Evolutionary conservation across 2,329 filamentous ascomycete genomes (phyloP).

Genomic region (Kalaharituber pfeilii): DNA sequence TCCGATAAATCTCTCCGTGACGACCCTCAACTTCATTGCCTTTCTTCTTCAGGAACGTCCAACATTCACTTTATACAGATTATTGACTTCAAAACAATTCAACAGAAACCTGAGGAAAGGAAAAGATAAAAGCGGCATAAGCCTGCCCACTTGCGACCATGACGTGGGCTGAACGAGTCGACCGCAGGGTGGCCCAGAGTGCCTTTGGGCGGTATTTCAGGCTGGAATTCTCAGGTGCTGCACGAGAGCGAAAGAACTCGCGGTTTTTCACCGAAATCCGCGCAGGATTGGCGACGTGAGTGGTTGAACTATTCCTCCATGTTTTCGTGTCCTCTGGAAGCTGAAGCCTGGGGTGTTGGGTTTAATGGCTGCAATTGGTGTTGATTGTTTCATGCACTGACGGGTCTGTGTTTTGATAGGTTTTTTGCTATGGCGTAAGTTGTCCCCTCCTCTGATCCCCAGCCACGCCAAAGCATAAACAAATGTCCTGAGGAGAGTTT

Average conservation of each 20-base stretch:
- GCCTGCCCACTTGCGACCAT: conserved; percentile 6
- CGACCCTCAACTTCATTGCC: no score
- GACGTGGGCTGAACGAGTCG: conserved; percentile 32
- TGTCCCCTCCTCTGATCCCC: conserved; percentile 36
- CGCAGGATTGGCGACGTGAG: conserved; percentile 53
- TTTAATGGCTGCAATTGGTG: not conserved
- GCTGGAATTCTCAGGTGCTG: conserved; percentile 65
- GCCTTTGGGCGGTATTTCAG: conserved; percentile 56
- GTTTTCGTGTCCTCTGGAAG: no score
- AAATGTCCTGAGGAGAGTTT: no score
- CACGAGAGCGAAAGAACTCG: conserved; percentile 53
- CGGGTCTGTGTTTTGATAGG: conserved; percentile 4
- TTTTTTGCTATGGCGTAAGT: conserved; percentile 55
- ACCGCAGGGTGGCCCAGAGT: conserved; percentile 44
- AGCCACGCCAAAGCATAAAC: no score
- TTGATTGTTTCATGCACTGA: conserved; percentile 30
- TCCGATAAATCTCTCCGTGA: no score
- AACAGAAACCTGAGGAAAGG: no score
- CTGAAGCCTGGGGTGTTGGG: no score
- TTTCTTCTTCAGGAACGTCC: no score
- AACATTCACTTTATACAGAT: no score
- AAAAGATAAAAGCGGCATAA: no score
- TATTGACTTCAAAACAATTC: no score
- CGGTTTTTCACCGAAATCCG: conserved; percentile 71
- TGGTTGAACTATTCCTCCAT: conserved; percentile 8